Evolutionary conservation across 2,329 filamentous ascomycete species (phyloP), one percentile per base, ranked within the genome.

Genomic region (Fusarium sp.): DNA sequence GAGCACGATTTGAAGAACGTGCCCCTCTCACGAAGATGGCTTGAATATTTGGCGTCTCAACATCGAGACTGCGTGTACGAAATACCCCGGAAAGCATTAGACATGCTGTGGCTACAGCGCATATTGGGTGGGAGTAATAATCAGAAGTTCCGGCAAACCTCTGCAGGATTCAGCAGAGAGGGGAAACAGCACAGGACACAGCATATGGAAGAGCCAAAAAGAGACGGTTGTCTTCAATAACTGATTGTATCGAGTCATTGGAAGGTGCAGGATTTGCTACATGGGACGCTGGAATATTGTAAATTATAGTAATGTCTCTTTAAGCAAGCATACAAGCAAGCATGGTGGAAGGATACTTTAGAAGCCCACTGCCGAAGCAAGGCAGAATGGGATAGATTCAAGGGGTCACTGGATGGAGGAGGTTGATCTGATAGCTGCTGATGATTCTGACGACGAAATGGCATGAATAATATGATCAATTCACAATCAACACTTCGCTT

Each of bases 381-480:
- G 50, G 56, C 64, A 62, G 36, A 44, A 66, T 46, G 54, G 55
- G 47, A 53, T 62, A 45, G 57, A 65, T 63, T 44, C 44, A 53
- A 67, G 62, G 47, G 53, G 67, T 33, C 36, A 29, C 61, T 68
- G 44, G 56, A 67, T 68, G 59, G 49, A 71, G 56, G 62, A 63
- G 61, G 64, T 62, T 62, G 76, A 77, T 77, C 74, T 77, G 73
- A 68, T 75, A 67, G 76, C 64, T 72, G 74, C 64, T 75, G 66
- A 78, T 62, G 76, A 78, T 78, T 77, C 68, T 78, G 66, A 78
- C 68, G 76, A 78, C 72, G 76, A 76, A 77, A 78, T 77, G 76
- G 76, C 67, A 79, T 77, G 77, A 79, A 80, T 72, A 80, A 76
- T 79, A 80, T 76, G 79, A 79, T 73, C 73, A 74, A 68, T 72